Conservation (phyloP, 192 early-diverging fungal species). For the Backusella sp. region DNA sequence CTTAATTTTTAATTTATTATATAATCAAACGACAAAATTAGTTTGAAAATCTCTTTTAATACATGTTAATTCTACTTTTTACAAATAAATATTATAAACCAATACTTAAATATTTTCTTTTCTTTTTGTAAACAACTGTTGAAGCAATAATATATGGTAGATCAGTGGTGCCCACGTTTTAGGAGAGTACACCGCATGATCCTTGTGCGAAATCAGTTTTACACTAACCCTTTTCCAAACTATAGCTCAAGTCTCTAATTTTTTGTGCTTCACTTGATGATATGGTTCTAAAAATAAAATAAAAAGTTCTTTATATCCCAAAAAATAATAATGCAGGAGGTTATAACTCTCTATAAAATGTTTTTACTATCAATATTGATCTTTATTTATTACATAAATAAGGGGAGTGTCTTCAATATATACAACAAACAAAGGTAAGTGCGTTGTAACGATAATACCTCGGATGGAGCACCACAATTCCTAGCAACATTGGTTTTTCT, state of each 20-base stretch:
- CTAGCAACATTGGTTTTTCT: not conserved
- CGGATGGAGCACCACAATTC: not conserved
- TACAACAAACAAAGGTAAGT: not conserved
- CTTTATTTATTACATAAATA: not conserved
- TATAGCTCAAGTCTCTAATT: not conserved
- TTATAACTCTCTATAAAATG: not conserved
- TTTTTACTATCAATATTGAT: not conserved
- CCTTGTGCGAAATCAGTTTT: not conserved
- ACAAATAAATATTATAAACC: not conserved
- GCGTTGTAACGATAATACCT: not conserved
- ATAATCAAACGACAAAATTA: not conserved
- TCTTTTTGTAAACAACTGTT: not conserved
- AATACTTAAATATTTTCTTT: not conserved
- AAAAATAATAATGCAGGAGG: not conserved
- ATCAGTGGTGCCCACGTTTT: not conserved
- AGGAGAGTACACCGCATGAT: not conserved
- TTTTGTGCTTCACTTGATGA: not conserved
- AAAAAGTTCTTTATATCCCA: not conserved
- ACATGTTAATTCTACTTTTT: not conserved
- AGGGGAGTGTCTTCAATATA: not conserved
- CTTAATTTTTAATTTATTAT: constrained; percentile 3
- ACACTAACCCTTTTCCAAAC: not conserved
- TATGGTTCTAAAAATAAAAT: not conserved
- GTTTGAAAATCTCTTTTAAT: not conserved
- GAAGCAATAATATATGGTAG: not conserved